Base-by-base conservation (phyloP, 441 rosid species). In the Eruca vesicaria region DNA sequence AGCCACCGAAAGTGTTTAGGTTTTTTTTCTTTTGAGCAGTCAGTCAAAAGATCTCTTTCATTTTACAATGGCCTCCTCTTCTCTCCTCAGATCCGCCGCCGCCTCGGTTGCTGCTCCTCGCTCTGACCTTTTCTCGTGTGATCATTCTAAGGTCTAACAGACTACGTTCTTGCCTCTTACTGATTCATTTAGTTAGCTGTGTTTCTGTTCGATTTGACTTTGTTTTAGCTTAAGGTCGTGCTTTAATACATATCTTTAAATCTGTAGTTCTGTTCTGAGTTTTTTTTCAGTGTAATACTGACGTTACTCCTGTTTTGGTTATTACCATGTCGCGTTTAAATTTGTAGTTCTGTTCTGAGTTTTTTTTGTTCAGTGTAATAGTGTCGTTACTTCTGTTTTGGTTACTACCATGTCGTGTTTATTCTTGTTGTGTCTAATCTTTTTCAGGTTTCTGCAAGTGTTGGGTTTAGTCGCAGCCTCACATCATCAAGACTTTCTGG, bases 71-170 rank as follows among this genome's bases (percentile, higher is more conserved):
- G 89, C 97, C 8, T 77, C 82, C 78, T 84, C 95, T 29, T 74
- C 87, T 58, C 84, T 85, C 63, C 28, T 89, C 84, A 88, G 97
- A 91, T 90, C 94, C 66, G 59, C 87, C 3, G 70, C 88, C 72
- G 41, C 87, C 50, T 35, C 41, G 41, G 41, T 35, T 15, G 1
- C 45, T 43, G 65, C 74, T 18, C 79, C 82, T 79, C 77, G 79
- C 60, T 31, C 82, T 81, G 59, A 75, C 65, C 64, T 71, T 80
- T 60, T 80, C 72, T 72, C 87, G 3, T 63, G 79, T 81, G 71
- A 79, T 82, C 86, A 64, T 7, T 82, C 83, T 74, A 81, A 86
- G 96, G 92, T 93, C 9, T n/a, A n/a, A 38, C 66, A 31, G 28
- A 9, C 77, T 26, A 61, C 74, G 53, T 61, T 66, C 14, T 67